These are phyloP conservation scores for Calocybe indica DNA, from an alignment of 768 basidiomycete genomes.

Conservation along the genomic window DNA sequence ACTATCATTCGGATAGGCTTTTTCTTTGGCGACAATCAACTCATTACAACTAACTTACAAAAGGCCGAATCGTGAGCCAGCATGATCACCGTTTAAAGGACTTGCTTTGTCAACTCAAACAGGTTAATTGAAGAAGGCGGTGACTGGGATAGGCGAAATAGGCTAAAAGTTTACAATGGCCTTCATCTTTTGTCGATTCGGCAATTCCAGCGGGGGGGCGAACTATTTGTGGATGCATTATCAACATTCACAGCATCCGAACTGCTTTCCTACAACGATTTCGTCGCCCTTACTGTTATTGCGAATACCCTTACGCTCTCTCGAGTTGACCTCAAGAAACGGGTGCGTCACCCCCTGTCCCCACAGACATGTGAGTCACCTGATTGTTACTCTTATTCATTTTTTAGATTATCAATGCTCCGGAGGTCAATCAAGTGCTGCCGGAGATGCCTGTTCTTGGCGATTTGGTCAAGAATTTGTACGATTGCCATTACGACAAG, in stretches of 20 bases:
- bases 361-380: too few relatives aligned
- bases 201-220: conserved; percentile 85
- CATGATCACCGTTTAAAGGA: neutral
- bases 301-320: conserved; percentile 71
- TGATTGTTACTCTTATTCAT: neutral
- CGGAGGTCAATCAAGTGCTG: conserved; percentile 83
- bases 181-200: conserved; percentile 81
- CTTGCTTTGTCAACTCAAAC: conserved; percentile 2
- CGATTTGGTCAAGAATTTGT: conserved; percentile 80
- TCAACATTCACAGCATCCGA: conserved; percentile 95
- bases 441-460: conserved; percentile 80
- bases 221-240: conserved; percentile 83
- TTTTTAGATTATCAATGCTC: conserved; percentile 68
- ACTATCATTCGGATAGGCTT: conserved; percentile 85
- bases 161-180: conserved; percentile 93
- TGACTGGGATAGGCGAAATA: conserved; percentile 96
- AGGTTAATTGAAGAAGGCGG: conserved; percentile 93
- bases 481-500: conserved; percentile 91
- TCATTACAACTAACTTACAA: conserved; percentile 66
- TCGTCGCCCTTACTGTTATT: conserved; percentile 81
- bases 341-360: conserved; percentile 38
- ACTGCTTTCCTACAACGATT: conserved; percentile 82
- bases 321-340: conserved; percentile 87
- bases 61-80: conserved; percentile 73
- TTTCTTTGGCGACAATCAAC: conserved; percentile 76